A percentile compares a stretch with the other conserved stretches of the same genome.
phyloP scores from a whole-genome alignment of 306 rosid species.

The Albizia julibrissin region DNA sequence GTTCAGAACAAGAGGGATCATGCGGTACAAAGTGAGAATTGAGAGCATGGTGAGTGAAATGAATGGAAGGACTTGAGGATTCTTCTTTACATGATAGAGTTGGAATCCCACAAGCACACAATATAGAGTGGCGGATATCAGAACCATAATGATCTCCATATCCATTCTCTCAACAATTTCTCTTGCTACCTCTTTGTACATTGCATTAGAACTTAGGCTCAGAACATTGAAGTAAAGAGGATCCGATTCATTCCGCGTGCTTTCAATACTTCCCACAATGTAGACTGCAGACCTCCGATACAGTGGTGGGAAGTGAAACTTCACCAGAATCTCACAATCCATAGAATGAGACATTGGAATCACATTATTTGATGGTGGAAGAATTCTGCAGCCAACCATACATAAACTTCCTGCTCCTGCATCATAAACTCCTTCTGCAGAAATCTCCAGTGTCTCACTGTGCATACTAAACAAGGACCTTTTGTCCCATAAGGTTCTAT shows the following conservation, averaged over 20 bases:
- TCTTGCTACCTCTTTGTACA: neutral
- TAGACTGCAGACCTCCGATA: slow-evolving; percentile 5
- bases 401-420: slow-evolving; percentile 60
- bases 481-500: neutral
- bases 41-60: slow-evolving; percentile 57
- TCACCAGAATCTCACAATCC: slow-evolving; percentile 60
- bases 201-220: slow-evolving; percentile 36
- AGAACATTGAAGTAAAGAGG: slow-evolving; percentile 51
- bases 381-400: slow-evolving; percentile 64
- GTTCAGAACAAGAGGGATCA: slow-evolving; percentile 61
- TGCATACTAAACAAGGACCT: slow-evolving; percentile 21
- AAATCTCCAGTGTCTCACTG: slow-evolving; percentile 19
- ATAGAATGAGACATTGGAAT: slow-evolving; percentile 11
- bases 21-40: slow-evolving; percentile 47
- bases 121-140: slow-evolving; percentile 59
- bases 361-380: slow-evolving; percentile 5
- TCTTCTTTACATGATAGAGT: slow-evolving; percentile 55
- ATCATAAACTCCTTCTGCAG: slow-evolving; percentile 69
- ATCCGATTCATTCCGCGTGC: slow-evolving; percentile 47
- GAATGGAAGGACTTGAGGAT: slow-evolving; percentile 55
- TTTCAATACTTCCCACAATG: slow-evolving; percentile 53
- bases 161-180: slow-evolving; percentile 53
- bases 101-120: slow-evolving; percentile 56
- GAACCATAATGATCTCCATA: slow-evolving; percentile 54
- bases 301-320: slow-evolving; percentile 51